Evolutionary conservation across 208 protist genomes (phyloP).

Genomic region (Leptomonas pyrrhocoris): DNA sequence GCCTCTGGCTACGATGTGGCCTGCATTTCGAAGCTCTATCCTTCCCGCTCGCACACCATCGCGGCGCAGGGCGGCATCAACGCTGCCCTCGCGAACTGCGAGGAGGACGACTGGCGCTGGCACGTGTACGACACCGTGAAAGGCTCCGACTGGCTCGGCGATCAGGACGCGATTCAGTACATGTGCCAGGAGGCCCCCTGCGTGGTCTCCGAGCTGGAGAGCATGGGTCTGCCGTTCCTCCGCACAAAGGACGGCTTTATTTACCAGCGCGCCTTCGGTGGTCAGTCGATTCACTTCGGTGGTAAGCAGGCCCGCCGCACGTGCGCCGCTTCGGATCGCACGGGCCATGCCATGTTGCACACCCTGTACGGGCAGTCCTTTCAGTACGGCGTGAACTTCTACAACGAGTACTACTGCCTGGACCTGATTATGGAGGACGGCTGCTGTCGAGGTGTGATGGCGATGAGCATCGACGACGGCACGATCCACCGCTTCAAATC

Average conservation of each 20-base stretch:
- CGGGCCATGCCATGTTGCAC: conserved; percentile 99
- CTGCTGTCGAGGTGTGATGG: conserved; percentile 96
- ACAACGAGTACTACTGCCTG: conserved; percentile 99
- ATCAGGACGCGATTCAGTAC: conserved; percentile 99
- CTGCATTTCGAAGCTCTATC: conserved; percentile 99
- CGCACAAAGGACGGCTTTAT: conserved; percentile 99
- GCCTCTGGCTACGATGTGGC: conserved; percentile 98
- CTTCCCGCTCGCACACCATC: conserved; percentile 99
- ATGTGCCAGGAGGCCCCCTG: conserved; percentile 98
- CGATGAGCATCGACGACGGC: conserved; percentile 97
- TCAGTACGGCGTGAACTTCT: conserved; percentile 97
- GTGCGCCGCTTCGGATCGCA: conserved; percentile 98
- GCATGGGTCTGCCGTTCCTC: conserved; percentile 98
- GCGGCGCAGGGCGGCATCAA: conserved; percentile 99
- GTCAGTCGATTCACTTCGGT: conserved; percentile 97
- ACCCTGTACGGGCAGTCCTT: conserved; percentile 98
- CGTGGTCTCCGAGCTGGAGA: conserved; percentile 96
- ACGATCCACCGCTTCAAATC: conserved; percentile 97
- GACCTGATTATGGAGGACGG: conserved; percentile 98
- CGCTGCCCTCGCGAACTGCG: conserved; percentile 98
- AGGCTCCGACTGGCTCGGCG: conserved; percentile 98
- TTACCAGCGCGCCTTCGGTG: conserved; percentile 99
- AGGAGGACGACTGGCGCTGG: conserved; percentile 99
- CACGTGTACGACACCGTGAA: conserved; percentile 99
- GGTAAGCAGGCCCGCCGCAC: conserved; percentile 97